phyloP scores from a whole-genome alignment of 2,329 filamentous ascomycete species.

The Colletotrichum sp. region DNA sequence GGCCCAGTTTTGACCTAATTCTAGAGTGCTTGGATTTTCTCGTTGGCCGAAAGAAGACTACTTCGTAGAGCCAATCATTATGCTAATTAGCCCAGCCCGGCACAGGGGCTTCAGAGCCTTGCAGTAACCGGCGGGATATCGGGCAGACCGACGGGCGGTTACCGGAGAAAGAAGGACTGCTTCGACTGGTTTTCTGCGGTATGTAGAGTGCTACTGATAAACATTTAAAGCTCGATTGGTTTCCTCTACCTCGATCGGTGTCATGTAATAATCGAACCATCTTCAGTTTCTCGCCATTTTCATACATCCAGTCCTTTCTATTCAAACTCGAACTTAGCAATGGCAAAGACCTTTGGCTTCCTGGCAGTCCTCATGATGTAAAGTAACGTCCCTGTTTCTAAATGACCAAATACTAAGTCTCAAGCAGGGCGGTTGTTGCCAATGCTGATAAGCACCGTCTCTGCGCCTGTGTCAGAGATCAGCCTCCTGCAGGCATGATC shows the following conservation, averaged over 20 bases:
- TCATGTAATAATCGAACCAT: neutral
- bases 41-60: neutral
- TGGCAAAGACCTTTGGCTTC: neutral
- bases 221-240: neutral
- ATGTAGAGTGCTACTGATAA: neutral
- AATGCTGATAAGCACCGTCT: neutral
- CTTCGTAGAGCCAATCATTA: neutral
- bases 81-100: neutral
- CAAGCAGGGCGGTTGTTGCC: neutral
- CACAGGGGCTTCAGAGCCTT: neutral
- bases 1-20: neutral
- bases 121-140: neutral
- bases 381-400: neutral
- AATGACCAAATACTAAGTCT: neutral
- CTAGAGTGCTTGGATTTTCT: accelerated
- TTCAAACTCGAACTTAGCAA: neutral
- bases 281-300: neutral
- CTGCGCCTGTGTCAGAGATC: neutral
- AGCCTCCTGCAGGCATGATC: neutral
- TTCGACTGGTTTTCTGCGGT: neutral
- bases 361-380: neutral
- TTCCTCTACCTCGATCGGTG: neutral
- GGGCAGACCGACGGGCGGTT: neutral
- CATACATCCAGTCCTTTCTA: accelerated
- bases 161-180: neutral